These are phyloP conservation scores for Trichosanthes cucumerina DNA, from an alignment of 306 rosid genomes.

Conservation along the genomic window DNA sequence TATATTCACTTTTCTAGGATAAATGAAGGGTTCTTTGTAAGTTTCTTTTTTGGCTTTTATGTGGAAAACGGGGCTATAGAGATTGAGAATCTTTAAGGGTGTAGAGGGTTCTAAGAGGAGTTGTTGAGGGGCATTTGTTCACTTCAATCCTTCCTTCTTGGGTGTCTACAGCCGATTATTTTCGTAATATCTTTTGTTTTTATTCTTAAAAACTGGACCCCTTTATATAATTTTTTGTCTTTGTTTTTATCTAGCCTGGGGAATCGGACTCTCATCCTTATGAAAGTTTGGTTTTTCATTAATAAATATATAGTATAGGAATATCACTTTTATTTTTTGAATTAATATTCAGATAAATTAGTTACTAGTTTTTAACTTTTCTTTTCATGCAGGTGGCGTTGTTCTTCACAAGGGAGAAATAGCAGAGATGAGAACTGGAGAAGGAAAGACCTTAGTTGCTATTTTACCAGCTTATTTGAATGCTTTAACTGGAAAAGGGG, in stretches of 20 bases:
- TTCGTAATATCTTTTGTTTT: neutral
- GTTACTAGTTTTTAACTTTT: neutral
- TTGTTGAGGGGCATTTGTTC: neutral
- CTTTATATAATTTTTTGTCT: neutral
- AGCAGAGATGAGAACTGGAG: constrained; percentile 99
- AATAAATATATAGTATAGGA: neutral
- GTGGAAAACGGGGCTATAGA: neutral
- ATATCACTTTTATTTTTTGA: neutral
- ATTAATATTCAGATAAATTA: neutral
- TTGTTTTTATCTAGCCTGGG: neutral
- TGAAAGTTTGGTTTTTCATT: neutral
- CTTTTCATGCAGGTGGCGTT: constrained; percentile 61
- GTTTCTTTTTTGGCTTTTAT: neutral
- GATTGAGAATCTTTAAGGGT: neutral
- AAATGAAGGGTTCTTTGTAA: neutral
- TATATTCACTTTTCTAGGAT: neutral
- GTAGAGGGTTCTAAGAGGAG: neutral
- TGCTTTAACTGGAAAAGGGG: constrained; percentile 86
- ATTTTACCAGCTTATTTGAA: constrained; percentile 92
- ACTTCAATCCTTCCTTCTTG: neutral
- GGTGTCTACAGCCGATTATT: neutral
- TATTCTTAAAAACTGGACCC: neutral
- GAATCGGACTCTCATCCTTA: neutral
- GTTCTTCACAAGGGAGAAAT: constrained; percentile 98
- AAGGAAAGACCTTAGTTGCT: constrained; percentile 95